Evolutionary conservation across 2,329 filamentous ascomycete species (phyloP), one percentile per base, ranked within the genome.

Genomic region (Ascochyta rabiei): DNA sequence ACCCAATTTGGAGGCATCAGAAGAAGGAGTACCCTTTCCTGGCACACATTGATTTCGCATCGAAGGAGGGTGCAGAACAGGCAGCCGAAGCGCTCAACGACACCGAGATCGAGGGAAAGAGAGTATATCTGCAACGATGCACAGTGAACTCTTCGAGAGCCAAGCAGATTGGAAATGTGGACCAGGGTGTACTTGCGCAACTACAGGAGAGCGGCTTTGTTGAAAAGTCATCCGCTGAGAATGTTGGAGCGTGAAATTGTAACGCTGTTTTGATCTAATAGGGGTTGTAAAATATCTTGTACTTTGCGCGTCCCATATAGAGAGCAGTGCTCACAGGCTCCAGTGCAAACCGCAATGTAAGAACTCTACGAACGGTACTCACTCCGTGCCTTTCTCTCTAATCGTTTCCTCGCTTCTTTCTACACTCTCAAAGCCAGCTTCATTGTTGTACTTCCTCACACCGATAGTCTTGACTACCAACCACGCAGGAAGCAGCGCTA

Each of bases 401-500:
- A 56, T 28, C 4, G 30, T 43, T 16, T 56, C 35, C 31, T 43
- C 38, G 9, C 38, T 48, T n/a, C 37, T 40, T 21, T 57, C 54
- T 4, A 45, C 18, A 15, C n/a, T 31, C 13, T 38, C 44, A 23
- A 31, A 46, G 6, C 45, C 37, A 19, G 37, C 42, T 24, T 51
- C 43, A 13, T 58, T 12, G 82, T 56, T 56, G 42, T 52, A 51
- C 28, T 26, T 52, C n/a, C 23, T 47, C 1, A 53, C 39, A 4
- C 84, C 84, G 58, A 86, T 79, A 9, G 84, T 72, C 40, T 79
- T 79, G 15, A 89, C 66, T 0, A 90, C 83, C 5, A 87, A 62
- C 87, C 87, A 90, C 0, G 84, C 86, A 0, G 87, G 87, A 1
- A 82, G 48, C 9, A 90, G 73, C 0, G 86, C 79, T 1, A 87